Percentiles rank a stretch among this genome's conserved stretches.
phyloP scores from a whole-genome alignment of 176 grass and related monocot genomes.

The Triticum dicoccoides region DNA sequence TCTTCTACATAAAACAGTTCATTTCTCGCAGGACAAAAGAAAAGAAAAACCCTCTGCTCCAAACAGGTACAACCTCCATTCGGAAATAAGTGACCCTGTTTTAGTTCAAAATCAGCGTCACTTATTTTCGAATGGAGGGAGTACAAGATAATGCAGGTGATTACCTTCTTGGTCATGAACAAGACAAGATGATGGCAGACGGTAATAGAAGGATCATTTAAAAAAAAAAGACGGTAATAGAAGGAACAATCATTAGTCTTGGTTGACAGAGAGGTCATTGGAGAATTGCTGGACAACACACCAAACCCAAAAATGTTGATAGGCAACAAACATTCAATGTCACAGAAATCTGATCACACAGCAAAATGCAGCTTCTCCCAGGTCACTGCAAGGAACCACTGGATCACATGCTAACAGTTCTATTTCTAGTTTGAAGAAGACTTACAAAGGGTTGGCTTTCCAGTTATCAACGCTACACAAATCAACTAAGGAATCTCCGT shows the following conservation, averaged over 20 bases:
- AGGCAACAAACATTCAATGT: not conserved
- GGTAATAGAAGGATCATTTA: not conserved
- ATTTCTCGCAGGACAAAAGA: not conserved
- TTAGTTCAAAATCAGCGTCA: too few relatives aligned
- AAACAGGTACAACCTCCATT: not conserved
- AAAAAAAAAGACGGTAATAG: not conserved
- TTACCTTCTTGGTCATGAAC: not conserved
- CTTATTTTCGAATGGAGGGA: too few relatives aligned
- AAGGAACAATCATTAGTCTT: not conserved
- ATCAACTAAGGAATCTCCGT: slow-evolving; percentile 31
- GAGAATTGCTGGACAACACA: not conserved
- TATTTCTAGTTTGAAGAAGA: not conserved
- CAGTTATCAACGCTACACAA: slow-evolving; percentile 23
- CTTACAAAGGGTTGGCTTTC: slow-evolving; percentile 12
- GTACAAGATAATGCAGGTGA: too few relatives aligned
- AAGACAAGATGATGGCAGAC: not conserved
- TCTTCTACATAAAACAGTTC: not conserved
- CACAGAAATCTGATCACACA: not conserved
- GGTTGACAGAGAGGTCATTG: not conserved
- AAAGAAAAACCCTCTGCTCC: not conserved
- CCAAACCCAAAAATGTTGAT: not conserved
- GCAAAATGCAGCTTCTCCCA: not conserved
- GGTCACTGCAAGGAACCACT: not conserved
- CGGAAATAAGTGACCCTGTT: too few relatives aligned
- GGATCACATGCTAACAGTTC: not conserved